Base-by-base conservation (phyloP, 2,329 filamentous ascomycete species). In the Lecanicillium sp. region DNA sequence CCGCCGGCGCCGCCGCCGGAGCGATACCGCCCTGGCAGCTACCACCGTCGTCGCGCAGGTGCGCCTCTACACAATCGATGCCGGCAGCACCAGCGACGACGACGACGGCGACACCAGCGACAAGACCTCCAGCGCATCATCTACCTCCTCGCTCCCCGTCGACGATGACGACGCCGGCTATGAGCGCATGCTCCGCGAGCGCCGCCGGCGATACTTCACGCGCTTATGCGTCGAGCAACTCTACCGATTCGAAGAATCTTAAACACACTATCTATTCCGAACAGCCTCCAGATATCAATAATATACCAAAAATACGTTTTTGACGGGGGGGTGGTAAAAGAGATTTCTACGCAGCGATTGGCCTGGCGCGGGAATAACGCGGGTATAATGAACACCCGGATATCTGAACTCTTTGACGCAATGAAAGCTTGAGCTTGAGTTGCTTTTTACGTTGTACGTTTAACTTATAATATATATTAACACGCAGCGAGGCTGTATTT, bases 231-330 rank as follows among this genome's bases (percentile, higher is more conserved):
- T 49, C 20, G 47, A 49, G 40, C 47, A 49, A 6, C 21, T 49
- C 26, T 49, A 49, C 35, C 47, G 47, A 19, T 49, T 49, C 15
- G 47, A 49, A 17, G 47, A 49, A 12, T n/a, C 46, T 10, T 49
- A 12, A 42, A 29, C 26, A 29, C 12, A 7, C 26, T 29, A 7
- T 29, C 4, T 15, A n/a, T 15, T 33, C 14, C 11, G 4, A 12
- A n/a, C 29, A 12, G 29, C 12, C 15, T 30, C 12, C 4, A 4
- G 11, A 30, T 30, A n/a, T 30, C 12, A 30, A 27, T n/a, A n/a
- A n/a, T n/a, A n/a, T n/a, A n/a, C n/a, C n/a, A n/a, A n/a, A n/a
- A n/a, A n/a, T n/a, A n/a, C n/a, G n/a, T n/a, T n/a, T n/a, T n/a
- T n/a, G n/a, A n/a, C n/a, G n/a, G n/a, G n/a, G n/a, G n/a, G n/a